Evolutionary conservation across 169 alveolate genomes (phyloP).

Genomic region (Eimeria necatrix): DNA sequence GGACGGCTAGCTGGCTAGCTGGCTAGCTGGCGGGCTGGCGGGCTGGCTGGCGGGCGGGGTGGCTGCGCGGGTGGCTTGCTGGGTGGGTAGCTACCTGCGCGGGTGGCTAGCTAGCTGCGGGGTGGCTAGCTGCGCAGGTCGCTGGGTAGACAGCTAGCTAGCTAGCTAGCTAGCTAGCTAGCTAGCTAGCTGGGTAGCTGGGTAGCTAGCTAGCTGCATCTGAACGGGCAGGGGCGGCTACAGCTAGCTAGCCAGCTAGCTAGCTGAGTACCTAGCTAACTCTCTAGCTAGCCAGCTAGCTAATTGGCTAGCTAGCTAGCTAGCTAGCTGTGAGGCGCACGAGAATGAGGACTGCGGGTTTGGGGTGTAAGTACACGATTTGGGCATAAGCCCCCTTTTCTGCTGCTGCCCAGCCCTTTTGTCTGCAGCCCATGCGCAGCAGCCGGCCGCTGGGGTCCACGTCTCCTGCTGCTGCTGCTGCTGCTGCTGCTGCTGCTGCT

Average conservation of each 20-base stretch:
- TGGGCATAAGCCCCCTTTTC: constrained; percentile 74
- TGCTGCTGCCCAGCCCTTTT: constrained; percentile 74
- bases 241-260: background rate
- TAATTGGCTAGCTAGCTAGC: background rate
- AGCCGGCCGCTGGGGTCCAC: background rate
- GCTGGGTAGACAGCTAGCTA: no score
- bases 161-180: no score
- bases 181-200: no score
- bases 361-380: constrained; percentile 78
- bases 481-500: constrained; percentile 20
- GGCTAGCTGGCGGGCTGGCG: no score
- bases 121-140: no score
- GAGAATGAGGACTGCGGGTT: constrained; percentile 61
- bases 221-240: background rate
- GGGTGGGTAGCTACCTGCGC: no score
- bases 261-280: background rate
- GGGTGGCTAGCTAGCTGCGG: no score
- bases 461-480: background rate
- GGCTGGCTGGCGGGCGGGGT: no score
- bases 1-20: no score
- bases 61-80: no score
- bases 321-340: constrained; percentile 21
- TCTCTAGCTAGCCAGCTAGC: background rate
- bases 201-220: no score
- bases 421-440: constrained; percentile 32